Evolutionary conservation across 2,329 filamentous ascomycete genomes (phyloP), one percentile per base, ranked within the genome.

Genomic region (Pseudopithomyces chartarum): DNA sequence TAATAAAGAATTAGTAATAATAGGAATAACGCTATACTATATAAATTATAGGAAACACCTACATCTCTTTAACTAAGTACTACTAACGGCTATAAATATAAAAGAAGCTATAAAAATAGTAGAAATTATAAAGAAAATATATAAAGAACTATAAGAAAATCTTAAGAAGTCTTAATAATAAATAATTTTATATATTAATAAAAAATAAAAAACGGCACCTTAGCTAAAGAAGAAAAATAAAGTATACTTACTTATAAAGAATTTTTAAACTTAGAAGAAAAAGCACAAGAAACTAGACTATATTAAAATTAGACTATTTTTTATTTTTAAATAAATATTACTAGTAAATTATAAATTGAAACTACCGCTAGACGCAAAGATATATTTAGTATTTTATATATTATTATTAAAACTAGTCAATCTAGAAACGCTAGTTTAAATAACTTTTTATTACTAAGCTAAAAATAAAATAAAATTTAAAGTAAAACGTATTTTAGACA

Each of bases 151-250:
- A 2, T 19, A 52, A 38, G 11, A 26, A 43, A n/a, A 26, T 7
- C 22, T 52, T 42, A 43, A 42, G 29, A 32, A 42, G 36, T 13
- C 15, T 29, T 52, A 52, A 43, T 42, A 52, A n/a, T 42, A 52
- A 34, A 26, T 4, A 26, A 52, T 52, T 32, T 52, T 43, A 13
- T 52, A 52, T 42, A 42, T 52, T 39, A 51, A 51, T 39, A 39
- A 51, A n/a, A 52, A 52, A 42, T 26, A 38, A 43, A 52, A 52
- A 43, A 52, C 17, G 32, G 36, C 26, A 52, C 23, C 19, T 52
- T 52, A 52, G 49, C 49, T 52, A 52, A 43, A 52, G 13, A 52
- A 52, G 49, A 20, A 22, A 22, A 19, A 52, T 52, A 52, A 52
- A 43, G 36, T 33, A 40, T 52, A 42, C n/a, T 32, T 52, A 42